Evolutionary conservation across 1,284 basidiomycete genomes (phyloP).

Genomic region (Tilletia indica): DNA sequence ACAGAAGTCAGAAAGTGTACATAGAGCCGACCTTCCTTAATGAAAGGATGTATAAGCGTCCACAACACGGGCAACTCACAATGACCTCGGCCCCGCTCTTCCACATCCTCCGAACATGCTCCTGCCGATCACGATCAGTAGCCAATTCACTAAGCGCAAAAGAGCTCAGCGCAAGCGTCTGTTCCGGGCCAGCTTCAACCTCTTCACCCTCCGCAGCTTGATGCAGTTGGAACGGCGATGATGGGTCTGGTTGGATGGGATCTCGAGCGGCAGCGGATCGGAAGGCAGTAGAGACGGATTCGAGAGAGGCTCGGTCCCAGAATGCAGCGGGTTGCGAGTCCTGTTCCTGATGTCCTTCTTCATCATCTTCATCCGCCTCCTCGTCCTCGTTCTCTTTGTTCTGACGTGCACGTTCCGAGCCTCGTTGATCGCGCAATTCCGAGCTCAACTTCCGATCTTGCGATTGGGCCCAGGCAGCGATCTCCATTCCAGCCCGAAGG

Average conservation of each 20-base stretch:
- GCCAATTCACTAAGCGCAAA: conserved; percentile 77
- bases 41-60: background rate
- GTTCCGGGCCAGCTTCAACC: conserved; percentile 6
- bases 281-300: conserved; percentile 30
- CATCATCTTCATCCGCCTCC: conserved; percentile 14
- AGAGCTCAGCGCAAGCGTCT: conserved; percentile 74
- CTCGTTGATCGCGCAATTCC: conserved; percentile 15
- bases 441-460: background rate
- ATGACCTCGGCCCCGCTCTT: conserved; percentile 69
- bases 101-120: conserved; percentile 80
- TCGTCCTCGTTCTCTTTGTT: conserved; percentile 10
- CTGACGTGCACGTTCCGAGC: background rate
- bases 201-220: background rate
- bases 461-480: conserved; percentile 22
- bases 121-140: conserved; percentile 66
- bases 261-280: conserved; percentile 20
- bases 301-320: conserved; percentile 21
- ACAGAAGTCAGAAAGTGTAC: background rate
- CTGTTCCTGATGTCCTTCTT: background rate
- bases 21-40: background rate
- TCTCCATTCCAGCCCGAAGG: conserved; percentile 33
- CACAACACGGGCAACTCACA: conserved; percentile 8
- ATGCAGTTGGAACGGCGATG: conserved; percentile 24
- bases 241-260: conserved; percentile 25
- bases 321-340: background rate